Conservation (phyloP, 164 flowering plant genomes). For the Chloranthus sessilifolius region DNA sequence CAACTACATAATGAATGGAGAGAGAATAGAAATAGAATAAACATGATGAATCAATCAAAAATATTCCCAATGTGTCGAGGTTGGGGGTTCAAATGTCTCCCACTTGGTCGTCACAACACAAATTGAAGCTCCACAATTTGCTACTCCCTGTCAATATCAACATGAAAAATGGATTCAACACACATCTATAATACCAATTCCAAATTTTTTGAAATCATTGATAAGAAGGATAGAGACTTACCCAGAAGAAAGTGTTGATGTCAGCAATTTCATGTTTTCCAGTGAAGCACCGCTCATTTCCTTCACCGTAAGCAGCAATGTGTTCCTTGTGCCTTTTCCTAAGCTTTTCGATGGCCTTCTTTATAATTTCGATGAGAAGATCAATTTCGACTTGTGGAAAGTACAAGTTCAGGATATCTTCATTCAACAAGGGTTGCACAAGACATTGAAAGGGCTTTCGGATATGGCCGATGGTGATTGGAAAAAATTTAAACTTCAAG, state of each 20-base stretch:
- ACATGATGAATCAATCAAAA: slow-evolving; percentile 53
- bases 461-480: too few relatives aligned
- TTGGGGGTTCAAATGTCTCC: slow-evolving; percentile 57
- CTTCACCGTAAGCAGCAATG: slow-evolving; percentile 40
- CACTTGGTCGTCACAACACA: slow-evolving; percentile 51
- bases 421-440: too few relatives aligned
- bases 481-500: too few relatives aligned
- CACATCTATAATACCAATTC: too few relatives aligned
- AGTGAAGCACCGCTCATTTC: slow-evolving; percentile 42
- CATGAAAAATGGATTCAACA: too few relatives aligned
- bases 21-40: slow-evolving; percentile 5
- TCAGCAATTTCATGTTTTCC: slow-evolving; percentile 38
- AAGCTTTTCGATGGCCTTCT: slow-evolving; percentile 37
- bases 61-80: slow-evolving; percentile 42
- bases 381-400: too few relatives aligned
- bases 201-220: too few relatives aligned
- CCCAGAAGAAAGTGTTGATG: slow-evolving; percentile 37
- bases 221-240: neutral
- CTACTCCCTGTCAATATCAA: too few relatives aligned
- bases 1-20: slow-evolving; percentile 10
- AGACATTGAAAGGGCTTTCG: too few relatives aligned
- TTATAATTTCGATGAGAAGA: slow-evolving; percentile 27
- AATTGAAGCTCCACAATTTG: too few relatives aligned
- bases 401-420: too few relatives aligned
- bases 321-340: slow-evolving; percentile 40